Evolutionary conservation across 257 asterid species (phyloP), one percentile per base, ranked within the genome.

Genomic region (Thymus quinquecostatus): DNA sequence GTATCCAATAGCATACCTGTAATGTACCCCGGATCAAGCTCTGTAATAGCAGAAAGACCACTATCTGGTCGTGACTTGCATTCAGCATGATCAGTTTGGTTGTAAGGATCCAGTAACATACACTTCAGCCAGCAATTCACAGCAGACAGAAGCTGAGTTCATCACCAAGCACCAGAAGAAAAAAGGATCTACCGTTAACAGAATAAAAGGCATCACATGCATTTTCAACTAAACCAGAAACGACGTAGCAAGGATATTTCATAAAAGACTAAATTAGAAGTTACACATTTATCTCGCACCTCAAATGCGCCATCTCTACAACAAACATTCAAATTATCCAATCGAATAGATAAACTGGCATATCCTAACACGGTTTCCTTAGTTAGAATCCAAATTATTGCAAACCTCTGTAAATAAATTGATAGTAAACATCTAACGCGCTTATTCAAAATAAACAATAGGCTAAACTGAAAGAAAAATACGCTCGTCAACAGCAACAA

Each of bases 41-140:
- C 99, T 2, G 99, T 89, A 55, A 94, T 94, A 68, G 99, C 99
- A 78, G 99, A 94, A 79, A 94, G 97, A 71, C 97, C 99, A 53
- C 97, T 88, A 68, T 94, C 99, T 34, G 99, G 99, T 36, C 99
- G 97, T 10, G 99, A 94, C 85, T 89, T 94, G 96, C 99, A 94
- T 78, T 91, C 90, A 2, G 92, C 90, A 70, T 91, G 97, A 85
- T 94, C 99, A 14, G 97, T 91, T 80, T 94, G 99, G 89, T 89
- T 91, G 84, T 85, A 89, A 55, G 99, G 96, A 66, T 94, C 99
- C 54, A 94, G 80, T 75, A 86, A 10, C 84, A 94, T 84, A 80
- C 99, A 94, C 78, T 94, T 94, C 28, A 94, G 85, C 99, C 99
- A 94, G 78, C 99, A 94, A 83, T 94, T 94, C 62, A 92, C 92